These are phyloP conservation scores for Bruguiera gymnorhiza DNA, from an alignment of 345 rosid genomes.

Conservation along the genomic window DNA sequence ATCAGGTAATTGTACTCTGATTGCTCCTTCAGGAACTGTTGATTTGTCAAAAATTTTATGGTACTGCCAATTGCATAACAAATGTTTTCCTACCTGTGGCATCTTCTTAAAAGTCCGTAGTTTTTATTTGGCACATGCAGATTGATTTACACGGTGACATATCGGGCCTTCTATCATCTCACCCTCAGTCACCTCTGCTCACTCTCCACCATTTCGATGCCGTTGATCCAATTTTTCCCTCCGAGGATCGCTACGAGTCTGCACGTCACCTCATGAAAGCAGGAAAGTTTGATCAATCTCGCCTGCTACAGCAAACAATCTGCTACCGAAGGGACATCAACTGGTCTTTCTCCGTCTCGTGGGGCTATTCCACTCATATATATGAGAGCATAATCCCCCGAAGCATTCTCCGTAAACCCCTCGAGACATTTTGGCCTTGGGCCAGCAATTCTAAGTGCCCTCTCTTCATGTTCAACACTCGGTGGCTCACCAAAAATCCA, in stretches of 20 bases:
- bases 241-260: constrained; percentile 43
- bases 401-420: constrained; percentile 43
- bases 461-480: constrained; percentile 43
- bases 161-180: constrained; percentile 67
- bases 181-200: constrained; percentile 48
- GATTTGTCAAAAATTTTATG: no score
- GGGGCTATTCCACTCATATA: constrained; percentile 60
- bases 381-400: constrained; percentile 54
- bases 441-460: constrained; percentile 24
- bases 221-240: constrained; percentile 55
- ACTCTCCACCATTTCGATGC: constrained; percentile 63
- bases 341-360: constrained; percentile 62
- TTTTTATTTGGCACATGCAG: constrained; percentile 22
- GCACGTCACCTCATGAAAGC: constrained; percentile 57
- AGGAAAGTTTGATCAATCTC: constrained; percentile 46
- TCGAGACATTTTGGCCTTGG: constrained; percentile 58
- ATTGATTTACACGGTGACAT: constrained; percentile 57
- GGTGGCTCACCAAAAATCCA: constrained; percentile 33
- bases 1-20: constrained; percentile 44
- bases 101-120: neutral
- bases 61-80: neutral
- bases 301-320: constrained; percentile 56
- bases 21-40: no score
- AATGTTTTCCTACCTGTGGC: neutral
- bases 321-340: constrained; percentile 49